phyloP scores from a whole-genome alignment of 2,329 filamentous ascomycete species.

The Aspergillus sp. region DNA sequence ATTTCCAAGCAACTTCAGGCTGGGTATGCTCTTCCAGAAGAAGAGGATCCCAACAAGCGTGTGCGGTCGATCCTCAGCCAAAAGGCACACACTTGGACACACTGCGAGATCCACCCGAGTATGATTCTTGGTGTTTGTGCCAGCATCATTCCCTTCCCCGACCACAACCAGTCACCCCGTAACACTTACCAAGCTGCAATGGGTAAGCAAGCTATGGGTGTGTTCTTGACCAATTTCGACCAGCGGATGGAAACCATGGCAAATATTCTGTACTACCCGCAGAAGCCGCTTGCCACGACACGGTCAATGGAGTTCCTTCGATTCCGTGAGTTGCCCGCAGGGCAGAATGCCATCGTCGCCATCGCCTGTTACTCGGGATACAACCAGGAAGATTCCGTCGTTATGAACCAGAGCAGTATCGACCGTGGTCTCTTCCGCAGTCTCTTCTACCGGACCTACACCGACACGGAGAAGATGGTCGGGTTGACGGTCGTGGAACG shows the following conservation, averaged over 20 bases:
- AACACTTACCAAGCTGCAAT: slow-evolving; percentile 99
- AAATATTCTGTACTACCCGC: slow-evolving; percentile 97
- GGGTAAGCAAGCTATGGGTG: slow-evolving; percentile 99
- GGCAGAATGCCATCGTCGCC: slow-evolving; percentile 96
- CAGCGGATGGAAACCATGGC: slow-evolving; percentile 99
- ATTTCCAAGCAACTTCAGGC: slow-evolving; percentile 62
- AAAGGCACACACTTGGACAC: slow-evolving; percentile 85
- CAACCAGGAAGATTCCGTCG: slow-evolving; percentile 99
- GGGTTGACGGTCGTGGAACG: slow-evolving; percentile 86
- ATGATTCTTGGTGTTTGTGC: slow-evolving; percentile 99
- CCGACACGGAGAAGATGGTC: slow-evolving; percentile 91
- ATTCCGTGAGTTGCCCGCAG: slow-evolving; percentile 92
- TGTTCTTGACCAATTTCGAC: slow-evolving; percentile 94
- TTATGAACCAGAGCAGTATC: slow-evolving; percentile 99
- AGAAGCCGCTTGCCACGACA: slow-evolving; percentile 93
- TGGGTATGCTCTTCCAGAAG: slow-evolving; percentile 52
- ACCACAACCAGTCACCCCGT: slow-evolving; percentile 95
- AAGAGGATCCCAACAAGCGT: slow-evolving; percentile 72
- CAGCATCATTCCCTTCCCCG: slow-evolving; percentile 98
- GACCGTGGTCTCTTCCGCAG: slow-evolving; percentile 95
- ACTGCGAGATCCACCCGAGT: slow-evolving; percentile 97
- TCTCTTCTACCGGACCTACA: slow-evolving; percentile 96
- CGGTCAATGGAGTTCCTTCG: slow-evolving; percentile 98
- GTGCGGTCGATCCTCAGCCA: slow-evolving; percentile 83
- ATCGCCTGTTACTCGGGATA: slow-evolving; percentile 97